These are phyloP conservation scores for Trypanosoma boissoni DNA, from an alignment of 208 protist genomes.

Conservation along the genomic window DNA sequence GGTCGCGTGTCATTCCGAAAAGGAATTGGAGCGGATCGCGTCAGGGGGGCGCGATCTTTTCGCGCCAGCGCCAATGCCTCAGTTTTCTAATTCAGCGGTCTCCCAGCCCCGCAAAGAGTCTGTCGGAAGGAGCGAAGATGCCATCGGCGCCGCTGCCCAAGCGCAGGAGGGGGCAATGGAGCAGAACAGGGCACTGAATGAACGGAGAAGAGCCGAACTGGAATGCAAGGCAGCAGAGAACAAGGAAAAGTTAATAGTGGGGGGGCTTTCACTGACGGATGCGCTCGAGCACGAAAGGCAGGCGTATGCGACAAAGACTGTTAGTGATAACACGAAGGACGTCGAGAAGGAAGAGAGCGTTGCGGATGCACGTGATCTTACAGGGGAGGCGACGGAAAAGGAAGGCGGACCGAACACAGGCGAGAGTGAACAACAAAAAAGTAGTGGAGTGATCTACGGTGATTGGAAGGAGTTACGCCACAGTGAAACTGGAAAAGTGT, in stretches of 20 bases:
- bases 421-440: background rate
- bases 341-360: background rate
- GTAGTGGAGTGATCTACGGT: constrained; percentile 10
- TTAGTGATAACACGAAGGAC: too few relatives aligned
- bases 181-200: constrained; percentile 1
- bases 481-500: constrained; percentile 15
- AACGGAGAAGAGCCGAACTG: background rate
- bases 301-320: background rate
- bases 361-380: background rate
- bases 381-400: background rate
- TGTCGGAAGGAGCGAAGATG: too few relatives aligned
- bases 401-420: background rate
- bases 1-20: too few relatives aligned
- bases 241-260: background rate
- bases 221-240: background rate
- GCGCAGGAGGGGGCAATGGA: background rate
- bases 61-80: too few relatives aligned
- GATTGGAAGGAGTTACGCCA: constrained; percentile 21
- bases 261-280: background rate
- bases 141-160: background rate
- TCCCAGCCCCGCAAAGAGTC: too few relatives aligned
- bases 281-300: background rate
- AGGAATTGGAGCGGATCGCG: too few relatives aligned
- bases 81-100: too few relatives aligned
- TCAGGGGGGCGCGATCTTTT: too few relatives aligned